Base-by-base conservation (phyloP, 2,329 filamentous ascomycete species). In the Teratosphaeria zuluensis region DNA sequence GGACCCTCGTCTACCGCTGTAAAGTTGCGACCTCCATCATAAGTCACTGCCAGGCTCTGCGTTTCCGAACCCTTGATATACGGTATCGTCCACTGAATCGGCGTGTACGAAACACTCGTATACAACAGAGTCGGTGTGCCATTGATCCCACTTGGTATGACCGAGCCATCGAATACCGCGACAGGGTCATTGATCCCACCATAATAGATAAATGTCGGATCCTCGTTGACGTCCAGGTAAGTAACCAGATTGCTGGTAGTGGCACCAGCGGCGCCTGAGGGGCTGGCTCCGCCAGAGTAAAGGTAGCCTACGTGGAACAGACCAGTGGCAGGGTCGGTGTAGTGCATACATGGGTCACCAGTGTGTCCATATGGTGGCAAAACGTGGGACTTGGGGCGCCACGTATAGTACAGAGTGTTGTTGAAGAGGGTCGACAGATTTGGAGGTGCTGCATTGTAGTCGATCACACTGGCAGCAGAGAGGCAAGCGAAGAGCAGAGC, bases 61-160 rank as follows among this genome's bases (percentile, higher is more conserved):
- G 76, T 76, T 61, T 80, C 78, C 42, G 74, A 75, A 7, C 75
- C 76, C 9, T 74, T 72, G n/a, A 72, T 76, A 60, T 79, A 78
- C 30, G 70, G 68, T 42, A 78, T 71, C 8, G 74, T 77, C 76
- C 76, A 78, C 46, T 76, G 73, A 12, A 79, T 78, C 0, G 77
- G 77, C 7, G 78, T 63, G 60, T 72, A 76, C 19, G 72, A 73
- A 12, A 78, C 75, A 1, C 74, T 75, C 2, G 76, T 77, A 60
- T 79, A 78, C 2, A 78, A 66, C 9, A 78, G 66, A 0, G 76
- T 79, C 2, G 76, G 75, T 4, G 69, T 73, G 16, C 75, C 76
- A 24, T 75, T 72, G 61, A 78, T 74, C 9, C 75, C 76, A 3
- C 58, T 65, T 9, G 76, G 75, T 53, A 78, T 76, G 16, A 78